Conservation (phyloP, 768 basidiomycete genomes). For the Termitomyces sp. region DNA sequence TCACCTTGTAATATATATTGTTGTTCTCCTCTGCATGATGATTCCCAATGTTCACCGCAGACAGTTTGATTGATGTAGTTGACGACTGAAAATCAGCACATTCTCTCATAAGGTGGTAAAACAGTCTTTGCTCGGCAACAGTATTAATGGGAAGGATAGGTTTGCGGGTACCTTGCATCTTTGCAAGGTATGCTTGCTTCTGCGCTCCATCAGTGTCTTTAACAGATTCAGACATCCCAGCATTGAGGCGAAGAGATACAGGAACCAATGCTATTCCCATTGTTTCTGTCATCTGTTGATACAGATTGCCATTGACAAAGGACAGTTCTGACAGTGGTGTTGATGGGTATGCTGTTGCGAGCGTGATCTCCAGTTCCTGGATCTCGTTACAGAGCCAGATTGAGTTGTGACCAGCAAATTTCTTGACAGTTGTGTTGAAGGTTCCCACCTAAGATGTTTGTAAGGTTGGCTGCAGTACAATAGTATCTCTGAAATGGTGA, state of each 20-base stretch:
- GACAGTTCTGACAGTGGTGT: neutral
- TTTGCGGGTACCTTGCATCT: no score
- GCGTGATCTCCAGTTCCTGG: no score
- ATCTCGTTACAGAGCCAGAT: constrained; percentile 25
- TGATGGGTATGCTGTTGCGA: neutral
- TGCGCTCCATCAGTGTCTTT: neutral
- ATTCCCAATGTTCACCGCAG: neutral
- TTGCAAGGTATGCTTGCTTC: no score
- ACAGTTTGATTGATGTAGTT: neutral
- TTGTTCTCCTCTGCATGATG: neutral
- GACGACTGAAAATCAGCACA: neutral
- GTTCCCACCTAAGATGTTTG: constrained; percentile 22
- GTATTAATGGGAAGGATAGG: no score
- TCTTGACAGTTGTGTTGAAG: constrained; percentile 19
- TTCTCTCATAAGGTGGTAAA: neutral
- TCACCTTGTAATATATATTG: no score
- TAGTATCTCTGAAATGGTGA: neutral
- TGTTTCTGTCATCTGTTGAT: neutral
- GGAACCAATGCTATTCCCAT: neutral
- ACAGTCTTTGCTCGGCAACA: neutral
- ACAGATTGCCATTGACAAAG: neutral
- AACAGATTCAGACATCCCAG: neutral
- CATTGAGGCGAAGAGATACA: neutral
- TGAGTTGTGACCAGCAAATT: constrained; percentile 18
- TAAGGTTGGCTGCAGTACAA: neutral